Evolutionary conservation across 106 monocot genomes (phyloP), one percentile per base, ranked within the genome.

Genomic region (Dendrobium huoshanense): DNA sequence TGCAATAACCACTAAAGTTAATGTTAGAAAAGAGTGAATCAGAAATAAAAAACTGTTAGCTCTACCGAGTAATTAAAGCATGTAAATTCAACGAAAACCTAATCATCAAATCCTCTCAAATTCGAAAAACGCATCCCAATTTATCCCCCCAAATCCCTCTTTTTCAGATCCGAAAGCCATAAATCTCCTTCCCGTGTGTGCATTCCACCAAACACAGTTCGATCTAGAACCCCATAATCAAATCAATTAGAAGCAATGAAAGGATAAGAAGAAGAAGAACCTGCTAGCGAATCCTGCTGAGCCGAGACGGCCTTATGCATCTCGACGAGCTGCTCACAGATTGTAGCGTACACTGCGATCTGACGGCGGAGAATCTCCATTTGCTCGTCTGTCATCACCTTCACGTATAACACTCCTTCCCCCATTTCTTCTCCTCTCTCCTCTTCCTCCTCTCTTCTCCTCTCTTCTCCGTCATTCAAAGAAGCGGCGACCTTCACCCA

Each of bases 351-450:
- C 13, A 75, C 84, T 43, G 93, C 75, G 89, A 94, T 94, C 78
- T 91, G 93, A 43, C 82, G 83, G 67, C 91, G 83, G 6, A 94
- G 87, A 22, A 86, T 85, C 81, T 91, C 93, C 81, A 91, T 81
- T 83, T 91, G 91, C 81, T 76, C 76, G 31, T 93, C 90, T 11
- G 93, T 93, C 90, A 93, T 93, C 79, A 93, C 87, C 82, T 84
- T 84, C 76, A 88, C 82, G 77, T 77, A 84, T 41, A 85, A 59
- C 22, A 74, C 68, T 27, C 84, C 84, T 2, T 82, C 84, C 9
- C 42, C 86, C 77, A 31, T 51, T 47, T 22, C 77, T 73, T 58
- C 72, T 1, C 77, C 79, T 72, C 84, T 65, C 48, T 49, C 78
- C 8, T 17, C 73, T 42, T 48, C 72, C 11, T 45, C 44, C 22